These are phyloP conservation scores for Acacia crassicarpa DNA, from an alignment of 306 rosid species.

Conservation along the genomic window DNA sequence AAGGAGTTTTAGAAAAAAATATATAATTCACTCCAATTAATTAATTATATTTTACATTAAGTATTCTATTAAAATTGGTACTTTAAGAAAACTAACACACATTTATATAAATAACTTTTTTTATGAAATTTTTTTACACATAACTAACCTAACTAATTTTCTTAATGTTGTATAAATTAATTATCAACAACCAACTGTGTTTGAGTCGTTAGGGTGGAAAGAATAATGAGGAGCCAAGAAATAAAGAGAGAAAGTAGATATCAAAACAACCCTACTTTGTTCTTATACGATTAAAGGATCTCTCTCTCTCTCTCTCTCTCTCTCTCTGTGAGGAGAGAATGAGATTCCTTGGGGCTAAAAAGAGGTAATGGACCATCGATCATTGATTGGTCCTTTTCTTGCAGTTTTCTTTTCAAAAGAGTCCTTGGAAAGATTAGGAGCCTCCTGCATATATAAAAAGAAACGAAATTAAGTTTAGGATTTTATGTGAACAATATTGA, in stretches of 20 bases:
- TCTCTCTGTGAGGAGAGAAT: not conserved
- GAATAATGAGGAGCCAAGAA: not conserved
- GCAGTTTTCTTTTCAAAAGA: constrained; percentile 16
- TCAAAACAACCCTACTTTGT: not conserved
- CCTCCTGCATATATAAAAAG: not conserved
- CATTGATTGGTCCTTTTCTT: constrained; percentile 46
- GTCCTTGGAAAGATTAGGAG: constrained; percentile 32
- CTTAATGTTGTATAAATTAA: no score
- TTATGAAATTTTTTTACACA: no score
- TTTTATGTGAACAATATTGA: no score
- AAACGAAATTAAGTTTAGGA: not conserved
- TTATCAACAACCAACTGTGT: no score
- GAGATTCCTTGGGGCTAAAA: constrained; percentile 64
- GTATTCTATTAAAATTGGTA: no score
- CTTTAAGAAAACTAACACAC: no score
- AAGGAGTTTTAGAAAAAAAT: no score
- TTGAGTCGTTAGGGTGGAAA: not conserved
- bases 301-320: constrained; percentile 13
- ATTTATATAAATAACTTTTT: no score
- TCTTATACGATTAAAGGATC: not conserved
- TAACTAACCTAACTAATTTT: no score
- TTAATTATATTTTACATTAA: no score
- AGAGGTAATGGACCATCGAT: constrained; percentile 45
- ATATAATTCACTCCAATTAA: no score
- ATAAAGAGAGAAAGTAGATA: not conserved